Evolutionary conservation across 352 stramenopile species (phyloP).

Genomic region (Phytophthora litchii): DNA sequence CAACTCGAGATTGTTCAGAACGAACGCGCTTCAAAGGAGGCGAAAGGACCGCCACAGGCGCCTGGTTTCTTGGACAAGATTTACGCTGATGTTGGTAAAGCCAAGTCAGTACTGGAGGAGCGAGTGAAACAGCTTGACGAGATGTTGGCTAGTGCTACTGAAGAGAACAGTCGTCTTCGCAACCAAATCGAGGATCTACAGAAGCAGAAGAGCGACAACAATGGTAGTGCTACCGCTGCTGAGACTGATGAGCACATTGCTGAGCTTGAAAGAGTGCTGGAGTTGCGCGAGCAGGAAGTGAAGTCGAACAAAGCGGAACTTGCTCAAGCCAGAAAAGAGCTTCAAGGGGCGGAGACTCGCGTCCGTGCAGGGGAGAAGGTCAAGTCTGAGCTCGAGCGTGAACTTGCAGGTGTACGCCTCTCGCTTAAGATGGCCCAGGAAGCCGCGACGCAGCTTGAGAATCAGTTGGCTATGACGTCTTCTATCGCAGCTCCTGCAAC

Average conservation of each 20-base stretch:
- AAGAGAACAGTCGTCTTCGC: conserved; percentile 58
- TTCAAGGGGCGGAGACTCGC: conserved; percentile 29
- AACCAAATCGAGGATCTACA: conserved; percentile 40
- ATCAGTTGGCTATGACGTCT: conserved; percentile 41
- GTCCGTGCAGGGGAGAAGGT: conserved; percentile 12
- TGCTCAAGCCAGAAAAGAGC: conserved; percentile 27
- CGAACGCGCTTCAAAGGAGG: conserved; percentile 10
- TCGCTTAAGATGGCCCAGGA: conserved; percentile 43
- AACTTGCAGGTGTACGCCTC: conserved; percentile 33
- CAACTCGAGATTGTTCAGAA: conserved; percentile 38
- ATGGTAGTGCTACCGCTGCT: conserved; percentile 7
- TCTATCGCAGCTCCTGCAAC: conserved; percentile 11
- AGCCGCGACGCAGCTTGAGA: conserved; percentile 43
- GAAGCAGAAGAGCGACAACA: conserved; percentile 14
- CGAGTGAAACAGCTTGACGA: conserved; percentile 67
- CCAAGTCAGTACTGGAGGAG: conserved; percentile 74
- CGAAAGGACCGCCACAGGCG: conserved; percentile 22
- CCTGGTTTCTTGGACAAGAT: conserved; percentile 79
- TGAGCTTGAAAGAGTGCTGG: conserved; percentile 30
- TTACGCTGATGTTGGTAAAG: conserved; percentile 80
- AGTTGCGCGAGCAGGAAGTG: conserved; percentile 33
- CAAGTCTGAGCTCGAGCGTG: conserved; percentile 21
- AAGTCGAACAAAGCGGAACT: conserved; percentile 24
- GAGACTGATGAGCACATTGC: conserved; percentile 22
- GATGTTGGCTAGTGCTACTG: conserved; percentile 46